These are phyloP conservation scores for Pythium myriotylum DNA, from an alignment of 352 stramenopile species.

Conservation along the genomic window DNA sequence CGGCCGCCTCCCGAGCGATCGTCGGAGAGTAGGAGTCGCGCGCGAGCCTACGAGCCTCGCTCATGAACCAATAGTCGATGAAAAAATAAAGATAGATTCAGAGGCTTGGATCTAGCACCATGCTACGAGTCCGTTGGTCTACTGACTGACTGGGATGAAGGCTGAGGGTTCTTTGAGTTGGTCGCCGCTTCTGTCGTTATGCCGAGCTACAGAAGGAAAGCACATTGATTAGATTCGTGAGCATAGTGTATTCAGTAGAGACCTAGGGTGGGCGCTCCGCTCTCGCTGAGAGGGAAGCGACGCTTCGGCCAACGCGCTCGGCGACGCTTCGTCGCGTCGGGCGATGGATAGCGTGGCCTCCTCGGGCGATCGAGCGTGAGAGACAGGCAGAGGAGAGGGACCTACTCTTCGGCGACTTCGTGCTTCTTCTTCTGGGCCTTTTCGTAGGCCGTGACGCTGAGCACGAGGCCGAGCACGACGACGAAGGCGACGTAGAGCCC, in stretches of 20 bases:
- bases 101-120: too few relatives aligned
- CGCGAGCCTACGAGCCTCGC: neutral
- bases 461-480: slow-evolving; percentile 61
- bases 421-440: slow-evolving; percentile 58
- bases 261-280: too few relatives aligned
- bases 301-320: neutral
- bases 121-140: too few relatives aligned
- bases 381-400: slow-evolving; percentile 5
- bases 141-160: neutral
- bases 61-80: neutral
- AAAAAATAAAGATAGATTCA: slow-evolving; percentile 3
- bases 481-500: slow-evolving; percentile 69
- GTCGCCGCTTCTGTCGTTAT: neutral
- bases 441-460: slow-evolving; percentile 66
- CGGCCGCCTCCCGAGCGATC: neutral
- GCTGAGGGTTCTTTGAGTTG: neutral
- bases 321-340: slow-evolving; percentile 9
- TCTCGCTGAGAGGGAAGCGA: neutral
- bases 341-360: too few relatives aligned
- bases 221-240: slow-evolving; percentile 8
- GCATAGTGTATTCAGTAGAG: slow-evolving; percentile 27
- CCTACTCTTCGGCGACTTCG: slow-evolving; percentile 39
- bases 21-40: neutral
- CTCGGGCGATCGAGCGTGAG: too few relatives aligned
- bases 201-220: neutral